phyloP scores from a whole-genome alignment of 2,329 filamentous ascomycete genomes.

The Clarireedia homoeocarpa region DNA sequence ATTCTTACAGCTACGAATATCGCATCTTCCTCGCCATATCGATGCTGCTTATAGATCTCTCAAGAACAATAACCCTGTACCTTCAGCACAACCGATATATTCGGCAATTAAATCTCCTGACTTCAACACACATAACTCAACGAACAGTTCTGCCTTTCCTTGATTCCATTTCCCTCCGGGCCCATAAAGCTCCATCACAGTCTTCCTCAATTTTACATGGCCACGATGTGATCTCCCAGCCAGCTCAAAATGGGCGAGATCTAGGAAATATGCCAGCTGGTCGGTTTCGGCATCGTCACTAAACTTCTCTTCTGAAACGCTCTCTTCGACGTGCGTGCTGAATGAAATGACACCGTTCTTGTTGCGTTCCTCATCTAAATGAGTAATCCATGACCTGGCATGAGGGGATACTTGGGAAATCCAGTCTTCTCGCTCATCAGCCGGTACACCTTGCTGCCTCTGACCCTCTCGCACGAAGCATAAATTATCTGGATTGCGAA shows the following conservation, averaged over 20 bases:
- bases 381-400: constrained; percentile 13
- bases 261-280: constrained; percentile 18
- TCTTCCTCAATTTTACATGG: constrained; percentile 14
- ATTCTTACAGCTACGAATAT: not conserved
- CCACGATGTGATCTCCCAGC: constrained; percentile 12
- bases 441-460: constrained; percentile 8
- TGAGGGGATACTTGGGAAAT: constrained; percentile 11
- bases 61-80: constrained; percentile 32
- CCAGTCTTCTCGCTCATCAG: constrained; percentile 14
- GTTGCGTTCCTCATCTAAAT: constrained; percentile 12
- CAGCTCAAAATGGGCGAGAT: constrained; percentile 17
- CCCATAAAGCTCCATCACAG: constrained; percentile 12
- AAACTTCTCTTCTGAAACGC: not conserved
- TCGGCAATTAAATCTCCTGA: constrained; percentile 23
- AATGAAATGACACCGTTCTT: constrained; percentile 14
- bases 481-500: constrained; percentile 15
- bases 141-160: constrained; percentile 12
- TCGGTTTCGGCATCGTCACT: constrained; percentile 13
- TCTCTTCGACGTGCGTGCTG: constrained; percentile 11
- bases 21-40: not conserved
- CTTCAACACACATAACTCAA: constrained; percentile 15
- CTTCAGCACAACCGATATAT: constrained; percentile 20
- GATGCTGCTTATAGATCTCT: not conserved
- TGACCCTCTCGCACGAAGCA: constrained; percentile 17
- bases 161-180: constrained; percentile 12